phyloP scores from a whole-genome alignment of 495 filamentous ascomycete genomes.

The Penicillium samsonianum region DNA sequence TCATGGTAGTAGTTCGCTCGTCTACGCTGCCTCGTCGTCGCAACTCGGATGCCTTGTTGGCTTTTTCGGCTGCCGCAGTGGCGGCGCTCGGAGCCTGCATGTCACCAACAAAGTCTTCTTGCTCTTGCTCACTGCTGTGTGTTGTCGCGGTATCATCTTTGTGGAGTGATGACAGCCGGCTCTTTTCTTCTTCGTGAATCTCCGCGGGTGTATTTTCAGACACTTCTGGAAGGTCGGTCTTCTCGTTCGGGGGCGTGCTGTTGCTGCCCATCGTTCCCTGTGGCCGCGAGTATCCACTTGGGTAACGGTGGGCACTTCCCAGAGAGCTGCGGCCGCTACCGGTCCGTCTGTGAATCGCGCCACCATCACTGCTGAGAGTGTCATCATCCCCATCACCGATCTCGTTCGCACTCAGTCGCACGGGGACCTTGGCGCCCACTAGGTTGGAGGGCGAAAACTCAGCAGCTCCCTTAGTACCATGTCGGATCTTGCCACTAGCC shows the following conservation, averaged over 20 bases:
- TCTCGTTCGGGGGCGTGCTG: conserved; percentile 63
- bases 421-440: conserved; percentile 76
- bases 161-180: conserved; percentile 39
- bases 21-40: conserved; percentile 89
- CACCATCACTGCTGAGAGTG: conserved; percentile 49
- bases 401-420: conserved; percentile 90
- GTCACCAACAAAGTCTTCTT: conserved; percentile 55
- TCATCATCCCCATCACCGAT: conserved; percentile 86
- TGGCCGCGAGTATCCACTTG: conserved; percentile 52
- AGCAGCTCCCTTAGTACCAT: conserved; percentile 68
- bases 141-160: conserved; percentile 49
- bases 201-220: conserved; percentile 55
- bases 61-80: conserved; percentile 58
- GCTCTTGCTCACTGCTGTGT: conserved; percentile 53
- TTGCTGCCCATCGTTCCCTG: conserved; percentile 67
- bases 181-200: conserved; percentile 38
- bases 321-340: conserved; percentile 79
- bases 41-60: conserved; percentile 73
- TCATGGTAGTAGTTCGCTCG: conserved; percentile 82
- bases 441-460: conserved; percentile 75
- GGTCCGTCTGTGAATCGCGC: conserved; percentile 67
- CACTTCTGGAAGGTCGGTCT: conserved; percentile 50
- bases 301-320: conserved; percentile 61
- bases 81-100: conserved; percentile 49
- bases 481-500: conserved; percentile 76